These are phyloP conservation scores for Solanum pinnatisectum DNA, from an alignment of 257 asterid genomes.

Conservation along the genomic window DNA sequence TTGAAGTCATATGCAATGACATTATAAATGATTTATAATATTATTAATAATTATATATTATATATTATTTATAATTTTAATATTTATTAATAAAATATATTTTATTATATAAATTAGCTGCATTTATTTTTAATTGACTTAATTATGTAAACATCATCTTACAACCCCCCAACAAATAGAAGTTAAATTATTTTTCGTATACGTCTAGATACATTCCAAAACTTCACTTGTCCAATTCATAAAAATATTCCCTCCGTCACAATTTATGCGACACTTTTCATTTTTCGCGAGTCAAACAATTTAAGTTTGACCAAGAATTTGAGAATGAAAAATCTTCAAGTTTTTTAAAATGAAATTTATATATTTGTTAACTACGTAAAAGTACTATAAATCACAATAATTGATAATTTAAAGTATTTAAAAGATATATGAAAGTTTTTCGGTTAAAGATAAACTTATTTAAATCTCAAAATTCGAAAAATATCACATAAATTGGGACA, in stretches of 20 bases:
- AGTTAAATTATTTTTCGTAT: not conserved
- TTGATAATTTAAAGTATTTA: too few species aligned
- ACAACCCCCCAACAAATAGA: not conserved
- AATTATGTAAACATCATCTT: not conserved
- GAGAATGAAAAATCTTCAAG: too few species aligned
- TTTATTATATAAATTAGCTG: not conserved
- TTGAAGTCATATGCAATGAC: not conserved
- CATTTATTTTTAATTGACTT: not conserved
- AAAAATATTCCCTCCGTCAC: rapidly evolving
- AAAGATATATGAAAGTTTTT: too few species aligned
- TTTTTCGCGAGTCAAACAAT: too few species aligned
- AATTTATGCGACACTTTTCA: too few species aligned
- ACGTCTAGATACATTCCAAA: not conserved
- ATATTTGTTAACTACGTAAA: too few species aligned
- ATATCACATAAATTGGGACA: too few species aligned
- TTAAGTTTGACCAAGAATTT: too few species aligned
- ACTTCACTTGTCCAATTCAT: not conserved
- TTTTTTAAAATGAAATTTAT: too few species aligned
- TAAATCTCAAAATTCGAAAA: rapidly evolving
- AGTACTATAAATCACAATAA: too few species aligned
- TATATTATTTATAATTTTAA: not conserved
- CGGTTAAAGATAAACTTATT: rapidly evolving
- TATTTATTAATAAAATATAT: not conserved
- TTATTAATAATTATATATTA: too few species aligned
- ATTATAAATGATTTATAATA: not conserved